Conservation (phyloP, 805 yeast genomes). For the Yarrowia sp. region DNA sequence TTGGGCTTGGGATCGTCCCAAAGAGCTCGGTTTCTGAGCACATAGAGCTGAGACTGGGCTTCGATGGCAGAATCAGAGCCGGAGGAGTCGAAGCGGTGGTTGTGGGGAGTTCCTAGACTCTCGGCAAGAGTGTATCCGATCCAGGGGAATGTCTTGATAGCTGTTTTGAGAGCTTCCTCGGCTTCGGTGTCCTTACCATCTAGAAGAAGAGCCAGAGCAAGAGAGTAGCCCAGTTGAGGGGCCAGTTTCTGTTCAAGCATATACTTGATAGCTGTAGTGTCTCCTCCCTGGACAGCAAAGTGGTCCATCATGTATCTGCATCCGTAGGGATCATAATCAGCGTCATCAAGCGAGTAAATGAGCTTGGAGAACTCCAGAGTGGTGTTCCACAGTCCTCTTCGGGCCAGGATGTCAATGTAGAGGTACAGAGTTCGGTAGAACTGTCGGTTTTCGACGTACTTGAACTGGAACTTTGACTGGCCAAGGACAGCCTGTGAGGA, state of each 20-base stretch:
- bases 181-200: constrained; percentile 23
- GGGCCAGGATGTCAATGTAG: constrained; percentile 71
- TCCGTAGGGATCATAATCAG: constrained; percentile 80
- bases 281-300: constrained; percentile 71
- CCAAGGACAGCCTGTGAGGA: constrained; percentile 60
- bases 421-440: constrained; percentile 77
- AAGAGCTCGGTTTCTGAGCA: constrained; percentile 18
- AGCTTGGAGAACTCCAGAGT: constrained; percentile 79
- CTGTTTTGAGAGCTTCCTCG: constrained; percentile 19
- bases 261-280: constrained; percentile 45
- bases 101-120: constrained; percentile 16
- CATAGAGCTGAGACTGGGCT: constrained; percentile 26
- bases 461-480: constrained; percentile 75
- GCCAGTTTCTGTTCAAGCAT: constrained; percentile 18
- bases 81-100: constrained; percentile 11
- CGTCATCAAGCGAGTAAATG: constrained; percentile 62
- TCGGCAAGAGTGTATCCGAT: constrained; percentile 37
- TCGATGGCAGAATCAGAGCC: constrained; percentile 29
- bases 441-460: constrained; percentile 74
- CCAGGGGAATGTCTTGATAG: constrained; percentile 37
- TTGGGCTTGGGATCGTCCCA: constrained; percentile 38
- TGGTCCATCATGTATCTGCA: constrained; percentile 83
- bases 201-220: constrained; percentile 13
- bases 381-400: constrained; percentile 77
- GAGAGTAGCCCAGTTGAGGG: constrained; percentile 28